Conservation (phyloP, 2,329 filamentous ascomycete genomes). For the Aspergillus japonicus region DNA sequence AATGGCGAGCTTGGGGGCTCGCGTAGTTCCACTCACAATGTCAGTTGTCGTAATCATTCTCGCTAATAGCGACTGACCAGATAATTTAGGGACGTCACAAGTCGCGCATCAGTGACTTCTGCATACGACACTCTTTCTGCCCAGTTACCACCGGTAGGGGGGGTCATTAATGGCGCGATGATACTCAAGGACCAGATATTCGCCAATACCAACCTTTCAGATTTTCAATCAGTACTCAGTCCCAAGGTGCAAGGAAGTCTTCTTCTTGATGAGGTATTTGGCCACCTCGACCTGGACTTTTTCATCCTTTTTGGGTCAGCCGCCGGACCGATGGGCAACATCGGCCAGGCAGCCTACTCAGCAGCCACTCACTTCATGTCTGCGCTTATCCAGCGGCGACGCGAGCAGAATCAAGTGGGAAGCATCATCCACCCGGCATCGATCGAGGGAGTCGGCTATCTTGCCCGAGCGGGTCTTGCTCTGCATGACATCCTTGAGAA, state of each 20-base stretch:
- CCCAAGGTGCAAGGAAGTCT: conserved; percentile 4
- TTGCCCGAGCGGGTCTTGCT: not conserved
- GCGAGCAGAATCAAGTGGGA: not conserved
- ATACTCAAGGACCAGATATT: conserved; percentile 2
- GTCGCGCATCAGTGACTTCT: not conserved
- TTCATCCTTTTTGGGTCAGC: conserved; percentile 4
- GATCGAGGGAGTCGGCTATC: conserved; percentile 1
- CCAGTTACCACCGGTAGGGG: not conserved
- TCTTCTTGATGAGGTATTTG: not conserved
- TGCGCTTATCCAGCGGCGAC: conserved; percentile 2
- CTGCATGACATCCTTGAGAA: not conserved
- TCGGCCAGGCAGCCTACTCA: conserved; percentile 3
- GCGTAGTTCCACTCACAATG: not conserved
- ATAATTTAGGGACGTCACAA: not conserved
- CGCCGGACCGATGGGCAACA: conserved; percentile 5
- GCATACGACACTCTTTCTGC: not conserved
- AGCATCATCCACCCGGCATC: not conserved
- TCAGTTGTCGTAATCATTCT: not conserved
- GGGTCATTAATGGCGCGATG: conserved; percentile 2
- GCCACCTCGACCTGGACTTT: not conserved
- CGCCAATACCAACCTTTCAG: not conserved
- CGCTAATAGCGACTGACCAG: not conserved
- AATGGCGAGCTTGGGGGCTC: conserved; percentile 3
- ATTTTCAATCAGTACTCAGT: not conserved
- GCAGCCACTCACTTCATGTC: conserved; percentile 4